Conservation (phyloP, 2,329 filamentous ascomycete genomes). For the Cercospora berteroae region DNA sequence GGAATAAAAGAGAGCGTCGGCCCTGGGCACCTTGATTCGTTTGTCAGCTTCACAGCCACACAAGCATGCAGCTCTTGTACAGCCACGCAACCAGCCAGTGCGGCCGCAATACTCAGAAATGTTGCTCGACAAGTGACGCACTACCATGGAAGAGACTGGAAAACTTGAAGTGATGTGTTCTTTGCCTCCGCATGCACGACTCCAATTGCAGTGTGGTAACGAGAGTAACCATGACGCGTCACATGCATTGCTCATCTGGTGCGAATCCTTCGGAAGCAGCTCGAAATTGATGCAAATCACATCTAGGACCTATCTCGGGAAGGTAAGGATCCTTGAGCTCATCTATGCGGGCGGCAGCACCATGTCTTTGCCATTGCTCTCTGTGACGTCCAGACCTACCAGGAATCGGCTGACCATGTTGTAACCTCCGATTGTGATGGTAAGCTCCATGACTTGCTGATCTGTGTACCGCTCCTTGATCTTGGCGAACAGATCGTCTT, state of each 20-base stretch:
- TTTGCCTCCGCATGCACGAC: background rate
- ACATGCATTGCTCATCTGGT: background rate
- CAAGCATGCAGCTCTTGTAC: background rate
- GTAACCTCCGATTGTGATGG: conserved; percentile 39
- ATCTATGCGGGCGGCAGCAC: conserved; percentile 29
- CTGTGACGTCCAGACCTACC: conserved; percentile 41
- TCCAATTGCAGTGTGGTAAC: background rate
- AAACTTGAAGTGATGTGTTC: no score
- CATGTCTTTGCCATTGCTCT: conserved; percentile 40
- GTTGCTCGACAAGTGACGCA: background rate
- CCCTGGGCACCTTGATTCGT: background rate
- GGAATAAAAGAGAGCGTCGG: background rate
- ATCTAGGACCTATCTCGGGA: background rate
- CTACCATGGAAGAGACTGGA: no score
- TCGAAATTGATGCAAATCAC: background rate
- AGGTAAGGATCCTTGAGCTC: background rate
- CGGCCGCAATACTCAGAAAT: background rate
- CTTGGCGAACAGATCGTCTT: conserved; percentile 33
- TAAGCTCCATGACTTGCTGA: conserved; percentile 39
- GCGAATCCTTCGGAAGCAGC: background rate
- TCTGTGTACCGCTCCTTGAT: conserved; percentile 35
- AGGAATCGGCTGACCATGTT: conserved; percentile 42
- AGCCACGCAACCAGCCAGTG: background rate
- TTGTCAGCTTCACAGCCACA: background rate
- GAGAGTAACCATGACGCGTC: background rate